Percentiles rank a stretch among this genome's conserved stretches.
Evolutionary conservation across 73 alveolate genomes (phyloP).

Genomic region (Blepharisma japonicum): DNA sequence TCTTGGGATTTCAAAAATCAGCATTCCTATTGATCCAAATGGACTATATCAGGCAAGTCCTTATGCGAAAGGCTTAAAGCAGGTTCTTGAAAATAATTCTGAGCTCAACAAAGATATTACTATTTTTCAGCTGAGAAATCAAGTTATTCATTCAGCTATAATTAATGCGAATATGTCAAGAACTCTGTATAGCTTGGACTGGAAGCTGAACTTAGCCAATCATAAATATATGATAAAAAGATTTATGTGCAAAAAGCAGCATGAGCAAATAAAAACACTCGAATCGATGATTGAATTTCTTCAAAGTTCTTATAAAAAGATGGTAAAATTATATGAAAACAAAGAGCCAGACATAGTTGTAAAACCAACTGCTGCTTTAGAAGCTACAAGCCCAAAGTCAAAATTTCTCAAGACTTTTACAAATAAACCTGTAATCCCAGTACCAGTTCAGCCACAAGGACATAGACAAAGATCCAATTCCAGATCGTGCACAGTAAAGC

Average conservation of each 20-base stretch:
- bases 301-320: not conserved
- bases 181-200: not conserved
- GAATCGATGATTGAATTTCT: slow-evolving; percentile 15
- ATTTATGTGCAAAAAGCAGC: slow-evolving; percentile 7
- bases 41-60: no score
- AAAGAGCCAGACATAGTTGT: no score
- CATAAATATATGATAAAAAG: slow-evolving; percentile 17
- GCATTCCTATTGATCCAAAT: no score
- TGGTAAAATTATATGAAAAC: no score
- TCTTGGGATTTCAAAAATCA: no score
- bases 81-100: not conserved
- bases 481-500: no score
- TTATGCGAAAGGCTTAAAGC: slow-evolving; percentile 9
- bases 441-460: no score
- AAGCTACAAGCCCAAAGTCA: no score
- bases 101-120: slow-evolving; percentile 11
- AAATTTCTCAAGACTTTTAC: no score
- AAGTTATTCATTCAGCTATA: not conserved
- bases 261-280: not conserved
- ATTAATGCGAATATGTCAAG: slow-evolving; percentile 24
- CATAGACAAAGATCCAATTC: no score
- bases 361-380: no score
- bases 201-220: slow-evolving; percentile 2
- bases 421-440: no score
- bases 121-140: slow-evolving; percentile 14